A percentile compares a stretch with the other conserved stretches of the same genome.
Evolutionary conservation across 139 green algal species (phyloP).

Genomic region (Picochlorum sp.): DNA sequence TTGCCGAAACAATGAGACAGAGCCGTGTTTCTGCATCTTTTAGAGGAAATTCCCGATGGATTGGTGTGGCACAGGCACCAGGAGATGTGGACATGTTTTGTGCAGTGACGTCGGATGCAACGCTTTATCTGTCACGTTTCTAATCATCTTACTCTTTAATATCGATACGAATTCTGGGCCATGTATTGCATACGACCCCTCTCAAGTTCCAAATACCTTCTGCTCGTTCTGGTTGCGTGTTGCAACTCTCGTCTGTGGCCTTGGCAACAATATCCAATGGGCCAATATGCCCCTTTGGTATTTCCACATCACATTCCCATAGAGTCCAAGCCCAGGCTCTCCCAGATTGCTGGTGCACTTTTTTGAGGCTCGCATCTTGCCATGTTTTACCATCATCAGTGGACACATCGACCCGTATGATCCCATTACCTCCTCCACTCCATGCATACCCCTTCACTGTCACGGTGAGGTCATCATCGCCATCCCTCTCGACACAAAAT

Average conservation of each 20-base stretch:
- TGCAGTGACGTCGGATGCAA: conserved; percentile 12
- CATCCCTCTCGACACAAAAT: conserved; percentile 18
- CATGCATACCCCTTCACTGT: conserved; percentile 64
- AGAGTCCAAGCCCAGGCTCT: conserved; percentile 67
- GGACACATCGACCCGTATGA: conserved; percentile 78
- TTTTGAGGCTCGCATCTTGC: conserved; percentile 33
- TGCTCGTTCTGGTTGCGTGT: conserved; percentile 65
- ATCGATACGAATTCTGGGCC: conserved; percentile 28
- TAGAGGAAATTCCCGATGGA: conserved; percentile 24
- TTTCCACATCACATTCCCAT: conserved; percentile 46
- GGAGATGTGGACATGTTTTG: conserved; percentile 16
- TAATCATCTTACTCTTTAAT: background rate
- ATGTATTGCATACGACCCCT: conserved; percentile 75
- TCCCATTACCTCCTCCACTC: conserved; percentile 61
- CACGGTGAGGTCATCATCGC: conserved; percentile 13
- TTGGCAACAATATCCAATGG: conserved; percentile 44
- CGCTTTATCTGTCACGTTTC: conserved; percentile 19
- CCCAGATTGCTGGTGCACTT: conserved; percentile 13
- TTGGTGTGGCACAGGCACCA: conserved; percentile 23
- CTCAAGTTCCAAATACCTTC: conserved; percentile 67
- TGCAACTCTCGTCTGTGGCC: conserved; percentile 67
- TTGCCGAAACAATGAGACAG: background rate
- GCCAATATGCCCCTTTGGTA: conserved; percentile 32
- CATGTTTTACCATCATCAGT: conserved; percentile 68
- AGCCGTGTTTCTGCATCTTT: conserved; percentile 11